Evolutionary conservation across 1,284 basidiomycete genomes (phyloP).

Genomic region (Vanrija sp.): DNA sequence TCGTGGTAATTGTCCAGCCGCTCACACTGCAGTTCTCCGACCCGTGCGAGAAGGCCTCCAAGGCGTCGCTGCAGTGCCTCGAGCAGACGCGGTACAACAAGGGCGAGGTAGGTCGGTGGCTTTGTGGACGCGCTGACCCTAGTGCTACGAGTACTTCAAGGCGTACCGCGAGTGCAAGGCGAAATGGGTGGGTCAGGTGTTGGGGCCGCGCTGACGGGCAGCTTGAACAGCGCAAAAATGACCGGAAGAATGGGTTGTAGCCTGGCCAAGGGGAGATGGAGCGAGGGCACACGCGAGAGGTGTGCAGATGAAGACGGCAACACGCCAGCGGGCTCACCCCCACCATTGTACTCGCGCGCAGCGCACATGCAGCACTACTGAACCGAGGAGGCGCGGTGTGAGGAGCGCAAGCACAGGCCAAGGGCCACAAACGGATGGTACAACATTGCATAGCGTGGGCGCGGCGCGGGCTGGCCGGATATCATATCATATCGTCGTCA

Average conservation of each 20-base stretch:
- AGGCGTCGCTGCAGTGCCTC: slow-evolving; percentile 46
- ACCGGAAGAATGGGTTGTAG: neutral
- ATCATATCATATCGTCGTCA: neutral
- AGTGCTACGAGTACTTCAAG: slow-evolving; percentile 49
- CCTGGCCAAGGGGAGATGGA: too few relatives aligned
- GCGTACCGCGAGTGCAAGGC: slow-evolving; percentile 49
- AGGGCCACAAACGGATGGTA: neutral
- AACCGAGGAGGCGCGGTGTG: too few relatives aligned
- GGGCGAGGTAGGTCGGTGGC: slow-evolving; percentile 35
- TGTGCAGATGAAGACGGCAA: too few relatives aligned
- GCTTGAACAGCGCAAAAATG: slow-evolving; percentile 8
- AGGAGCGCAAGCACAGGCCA: too few relatives aligned
- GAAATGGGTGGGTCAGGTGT: slow-evolving; percentile 38
- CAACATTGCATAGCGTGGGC: slow-evolving; percentile 4
- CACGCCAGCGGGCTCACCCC: too few relatives aligned
- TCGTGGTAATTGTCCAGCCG: neutral
- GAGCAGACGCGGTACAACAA: slow-evolving; percentile 48
- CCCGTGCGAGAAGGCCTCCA: slow-evolving; percentile 45
- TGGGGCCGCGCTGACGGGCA: neutral
- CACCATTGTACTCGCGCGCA: too few relatives aligned
- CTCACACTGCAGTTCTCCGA: slow-evolving; percentile 38
- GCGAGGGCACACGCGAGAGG: neutral
- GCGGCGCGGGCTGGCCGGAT: neutral
- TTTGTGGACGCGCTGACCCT: neutral
- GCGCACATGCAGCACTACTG: too few relatives aligned